Conservation (phyloP, 805 yeast genomes). For the Cyberlindnera lachancei region DNA sequence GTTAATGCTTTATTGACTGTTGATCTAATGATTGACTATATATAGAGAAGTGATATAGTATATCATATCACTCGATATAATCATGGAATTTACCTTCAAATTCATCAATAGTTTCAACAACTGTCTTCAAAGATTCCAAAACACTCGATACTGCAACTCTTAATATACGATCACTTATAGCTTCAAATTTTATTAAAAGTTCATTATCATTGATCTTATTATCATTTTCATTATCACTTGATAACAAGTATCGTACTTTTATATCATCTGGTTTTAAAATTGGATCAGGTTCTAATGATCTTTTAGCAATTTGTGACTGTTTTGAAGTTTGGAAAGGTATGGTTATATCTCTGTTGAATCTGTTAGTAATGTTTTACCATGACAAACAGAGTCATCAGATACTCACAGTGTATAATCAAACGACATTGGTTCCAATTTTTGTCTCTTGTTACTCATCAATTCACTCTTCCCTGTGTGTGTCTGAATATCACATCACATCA, state of each 20-base stretch:
- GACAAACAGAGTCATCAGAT: too few species aligned
- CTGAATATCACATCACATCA: too few species aligned
- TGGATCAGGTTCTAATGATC: slow-evolving; percentile 71
- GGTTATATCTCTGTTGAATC: slow-evolving; percentile 32
- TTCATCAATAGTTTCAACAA: slow-evolving; percentile 74
- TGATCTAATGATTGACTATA: too few species aligned
- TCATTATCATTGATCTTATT: slow-evolving; percentile 24
- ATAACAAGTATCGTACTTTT: slow-evolving; percentile 38
- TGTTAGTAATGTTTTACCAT: too few species aligned
- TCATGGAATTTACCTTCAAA: slow-evolving; percentile 31
- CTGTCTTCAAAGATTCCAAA: slow-evolving; percentile 67
- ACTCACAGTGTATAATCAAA: slow-evolving; percentile 13
- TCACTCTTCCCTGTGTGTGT: too few species aligned
- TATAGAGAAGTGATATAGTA: too few species aligned
- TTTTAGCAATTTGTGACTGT: slow-evolving; percentile 59
- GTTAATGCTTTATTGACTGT: too few species aligned
- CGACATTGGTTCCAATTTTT: slow-evolving; percentile 14
- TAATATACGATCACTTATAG: slow-evolving; percentile 64
- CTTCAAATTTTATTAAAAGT: slow-evolving; percentile 44
- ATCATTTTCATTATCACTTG: too few species aligned
- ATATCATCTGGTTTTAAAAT: slow-evolving; percentile 67
- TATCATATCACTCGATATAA: too few species aligned
- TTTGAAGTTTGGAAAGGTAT: slow-evolving; percentile 55
- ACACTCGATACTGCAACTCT: slow-evolving; percentile 81
- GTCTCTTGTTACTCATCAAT: slow-evolving; percentile 6